Base-by-base conservation (phyloP, 2,329 filamentous ascomycete species). In the Penicillium brevicompactum region DNA sequence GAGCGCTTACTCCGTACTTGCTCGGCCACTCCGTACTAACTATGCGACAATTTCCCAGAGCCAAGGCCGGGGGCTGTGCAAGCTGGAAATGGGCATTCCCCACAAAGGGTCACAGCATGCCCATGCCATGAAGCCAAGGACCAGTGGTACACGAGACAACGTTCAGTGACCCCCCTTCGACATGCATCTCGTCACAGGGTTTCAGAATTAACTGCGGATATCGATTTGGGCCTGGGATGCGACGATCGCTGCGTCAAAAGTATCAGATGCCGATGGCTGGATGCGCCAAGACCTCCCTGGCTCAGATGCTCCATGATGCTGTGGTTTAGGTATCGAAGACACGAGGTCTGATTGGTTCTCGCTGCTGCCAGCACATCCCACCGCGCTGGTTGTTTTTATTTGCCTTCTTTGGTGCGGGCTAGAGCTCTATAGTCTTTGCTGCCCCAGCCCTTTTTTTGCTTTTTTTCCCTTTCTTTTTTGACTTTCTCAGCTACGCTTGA, bases 21-120 rank as follows among this genome's bases (percentile, higher is more conserved):
- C 18, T 18, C 18, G 18, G 18, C 18, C 18, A 18, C 18, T 18
- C 18, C 18, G 18, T 18, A 18, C 18, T 18, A 18, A 18, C 18
- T 7, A 41, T 41, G 38, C 38, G n/a, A 41, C 38, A 41, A 32
- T 24, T 49, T 44, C 27, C n/a, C 42, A 52, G 46, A 46, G 57
- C 57, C 51, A 55, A 53, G 46, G 21, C 14, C 34, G 27, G 60
- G 59, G 60, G 60, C 60, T 61, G 56, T 61, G 58, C 53, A 53
- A 41, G 22, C 42, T 30, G 1, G 24, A 30, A 32, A 49, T 34
- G 34, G 37, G 41, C 38, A 46, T 49, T 55, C 59, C 38, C 53
- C 58, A 60, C 38, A 42, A 41, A 21, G 22, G 11, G 30, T 34
- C 24, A 37, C 13, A 24, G 31, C 31, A 46, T 58, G 18, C 47